These are phyloP conservation scores for Bombardia bombarda DNA, from an alignment of 495 filamentous ascomycete species.

Conservation along the genomic window DNA sequence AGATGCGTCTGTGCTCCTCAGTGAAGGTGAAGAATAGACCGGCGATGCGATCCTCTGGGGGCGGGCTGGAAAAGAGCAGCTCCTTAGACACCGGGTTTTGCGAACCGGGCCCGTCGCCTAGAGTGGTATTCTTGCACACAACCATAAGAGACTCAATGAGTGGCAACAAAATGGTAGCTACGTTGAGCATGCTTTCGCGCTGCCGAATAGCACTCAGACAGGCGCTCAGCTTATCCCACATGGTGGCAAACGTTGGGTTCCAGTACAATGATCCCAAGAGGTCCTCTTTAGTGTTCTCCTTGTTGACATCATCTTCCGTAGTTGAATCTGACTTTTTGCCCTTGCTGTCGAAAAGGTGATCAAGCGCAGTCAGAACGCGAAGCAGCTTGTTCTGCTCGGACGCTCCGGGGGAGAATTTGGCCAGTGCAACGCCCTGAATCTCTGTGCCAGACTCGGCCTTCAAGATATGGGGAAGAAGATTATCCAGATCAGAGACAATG, in stretches of 20 bases:
- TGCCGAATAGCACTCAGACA: slow-evolving; percentile 82
- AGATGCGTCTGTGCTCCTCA: slow-evolving; percentile 93
- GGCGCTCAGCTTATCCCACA: slow-evolving; percentile 92
- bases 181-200: slow-evolving; percentile 90
- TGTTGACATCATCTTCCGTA: slow-evolving; percentile 45
- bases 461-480: slow-evolving; percentile 79
- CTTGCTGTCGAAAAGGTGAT: slow-evolving; percentile 83
- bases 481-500: slow-evolving; percentile 76
- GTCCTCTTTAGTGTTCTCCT: slow-evolving; percentile 59
- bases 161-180: slow-evolving; percentile 89
- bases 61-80: slow-evolving; percentile 65
- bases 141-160: slow-evolving; percentile 97
- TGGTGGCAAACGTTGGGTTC: slow-evolving; percentile 74
- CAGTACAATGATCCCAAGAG: slow-evolving; percentile 82
- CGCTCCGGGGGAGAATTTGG: slow-evolving; percentile 90
- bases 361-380: slow-evolving; percentile 87
- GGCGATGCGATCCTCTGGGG: slow-evolving; percentile 75
- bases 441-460: slow-evolving; percentile 83
- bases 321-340: slow-evolving; percentile 51
- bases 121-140: slow-evolving; percentile 92
- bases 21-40: slow-evolving; percentile 97
- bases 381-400: slow-evolving; percentile 95
- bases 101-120: slow-evolving; percentile 51
- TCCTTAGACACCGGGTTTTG: slow-evolving; percentile 52
- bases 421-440: slow-evolving; percentile 85